Base-by-base conservation (phyloP, 768 basidiomycete species). In the Hemileccinum impolitum region DNA sequence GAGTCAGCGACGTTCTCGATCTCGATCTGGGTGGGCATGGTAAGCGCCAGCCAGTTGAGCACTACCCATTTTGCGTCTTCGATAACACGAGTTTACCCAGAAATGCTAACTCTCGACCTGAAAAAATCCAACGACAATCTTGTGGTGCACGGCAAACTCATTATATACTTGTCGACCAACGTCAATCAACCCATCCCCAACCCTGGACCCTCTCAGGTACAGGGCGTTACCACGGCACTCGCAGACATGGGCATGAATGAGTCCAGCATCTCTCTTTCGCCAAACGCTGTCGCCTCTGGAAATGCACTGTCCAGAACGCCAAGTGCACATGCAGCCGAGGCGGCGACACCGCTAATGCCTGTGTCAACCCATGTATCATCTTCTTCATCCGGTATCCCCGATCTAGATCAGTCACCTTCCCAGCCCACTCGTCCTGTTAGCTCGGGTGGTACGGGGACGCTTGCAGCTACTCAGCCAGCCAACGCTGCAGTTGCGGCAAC, bases 81-180 rank as follows among this genome's bases (percentile, higher is more conserved):
- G 12, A 39, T 39, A 50, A 39, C 42, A 50, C 50, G 19, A 11
- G 26, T 48, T 25, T 52, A 15, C 10, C 17, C 45, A 94, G 96
- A 98, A 76, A 96, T 96, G 85, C 80, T 98, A 43, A 97, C 95
- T 1, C 69, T 94, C 57, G 96, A 98, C 64, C 75, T 99, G 60
- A 96, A 97, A 75, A 95, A 95, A 71, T 97, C 94, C n/a, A 96
- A 95, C 60, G 96, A 99, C 70, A 94, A 96, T 65, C 82, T 96
- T 23, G 90, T 94, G 41, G 96, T 99, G 4, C 94, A 98, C 62
- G 96, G 96, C 40, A 97, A 97, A 72, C 81, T 99, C 57, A 94
- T 97, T 67, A 82, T 98, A 57, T 94, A 95, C 70, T 79, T 99
- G 32, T 94, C 93, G 15, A 97, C 96, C 42, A 94, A 97, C 63